Conservation (phyloP, 495 filamentous ascomycete species). For the Usnea hakonensis region DNA sequence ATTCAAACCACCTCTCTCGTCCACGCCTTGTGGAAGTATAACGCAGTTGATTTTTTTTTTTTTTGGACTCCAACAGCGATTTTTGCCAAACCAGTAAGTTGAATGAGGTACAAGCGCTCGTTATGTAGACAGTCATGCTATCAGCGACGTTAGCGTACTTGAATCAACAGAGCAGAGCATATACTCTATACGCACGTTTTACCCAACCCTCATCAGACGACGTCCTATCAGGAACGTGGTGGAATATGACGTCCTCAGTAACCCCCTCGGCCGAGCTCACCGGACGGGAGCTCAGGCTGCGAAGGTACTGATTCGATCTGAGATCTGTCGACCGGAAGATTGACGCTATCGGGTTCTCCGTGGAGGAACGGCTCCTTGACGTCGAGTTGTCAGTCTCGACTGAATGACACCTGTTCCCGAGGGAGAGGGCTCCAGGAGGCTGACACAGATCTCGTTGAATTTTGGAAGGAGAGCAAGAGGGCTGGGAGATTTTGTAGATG, state of each 20-base stretch:
- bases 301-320: constrained; percentile 54
- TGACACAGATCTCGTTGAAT: constrained; percentile 70
- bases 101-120: too few species aligned
- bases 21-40: too few species aligned
- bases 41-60: too few species aligned
- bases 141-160: not conserved
- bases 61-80: too few species aligned
- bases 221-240: constrained; percentile 70
- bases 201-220: constrained; percentile 75
- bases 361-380: constrained; percentile 65
- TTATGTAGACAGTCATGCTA: constrained; percentile 6
- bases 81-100: too few species aligned
- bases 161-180: not conserved
- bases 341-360: constrained; percentile 55
- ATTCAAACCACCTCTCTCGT: too few species aligned
- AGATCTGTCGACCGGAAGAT: constrained; percentile 90
- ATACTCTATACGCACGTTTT: constrained; percentile 43
- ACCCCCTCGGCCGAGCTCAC: constrained; percentile 59
- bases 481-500: constrained; percentile 23
- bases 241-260: constrained; percentile 78
- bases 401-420: constrained; percentile 46
- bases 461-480: constrained; percentile 30
- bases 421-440: constrained; percentile 51
- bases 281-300: constrained; percentile 60
- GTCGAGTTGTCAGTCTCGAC: constrained; percentile 84